Conservation (phyloP, 345 rosid species). For the Syzygium aromaticum region DNA sequence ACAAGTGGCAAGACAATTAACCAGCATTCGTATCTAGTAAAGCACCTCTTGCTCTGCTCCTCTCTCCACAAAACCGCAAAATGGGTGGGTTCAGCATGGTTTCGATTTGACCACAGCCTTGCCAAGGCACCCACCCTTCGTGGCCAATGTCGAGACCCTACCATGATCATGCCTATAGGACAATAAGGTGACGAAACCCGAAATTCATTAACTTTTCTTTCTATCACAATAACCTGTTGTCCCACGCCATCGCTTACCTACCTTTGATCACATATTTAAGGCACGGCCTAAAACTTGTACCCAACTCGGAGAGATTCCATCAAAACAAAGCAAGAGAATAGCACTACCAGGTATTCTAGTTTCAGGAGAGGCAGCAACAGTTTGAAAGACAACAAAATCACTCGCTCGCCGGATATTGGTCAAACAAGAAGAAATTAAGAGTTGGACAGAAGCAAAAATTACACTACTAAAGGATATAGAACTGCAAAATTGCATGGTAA, state of each 20-base stretch:
- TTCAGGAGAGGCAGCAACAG: not conserved
- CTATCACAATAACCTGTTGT: not conserved
- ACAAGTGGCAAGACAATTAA: not conserved
- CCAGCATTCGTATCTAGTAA: not conserved
- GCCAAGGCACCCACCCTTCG: not conserved
- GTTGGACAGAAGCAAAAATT: not conserved
- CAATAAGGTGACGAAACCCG: not conserved
- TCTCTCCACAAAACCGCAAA: not conserved
- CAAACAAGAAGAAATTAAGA: constrained; percentile 4
- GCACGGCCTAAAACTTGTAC: not conserved
- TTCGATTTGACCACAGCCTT: not conserved
- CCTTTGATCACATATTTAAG: not conserved
- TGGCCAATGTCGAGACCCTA: not conserved
- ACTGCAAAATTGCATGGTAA: not conserved
- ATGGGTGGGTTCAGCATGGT: not conserved
- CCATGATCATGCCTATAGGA: not conserved
- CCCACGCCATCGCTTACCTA: not conserved
- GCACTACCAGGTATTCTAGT: not conserved
- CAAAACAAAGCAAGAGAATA: not conserved
- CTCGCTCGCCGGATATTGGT: not conserved
- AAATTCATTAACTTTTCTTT: not conserved
- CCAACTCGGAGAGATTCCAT: not conserved
- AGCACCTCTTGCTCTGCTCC: not conserved
- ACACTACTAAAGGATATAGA: not conserved
- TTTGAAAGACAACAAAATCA: not conserved